These are phyloP conservation scores for Musa balbisiana DNA, from an alignment of 202 grass and related monocot species.

Conservation along the genomic window DNA sequence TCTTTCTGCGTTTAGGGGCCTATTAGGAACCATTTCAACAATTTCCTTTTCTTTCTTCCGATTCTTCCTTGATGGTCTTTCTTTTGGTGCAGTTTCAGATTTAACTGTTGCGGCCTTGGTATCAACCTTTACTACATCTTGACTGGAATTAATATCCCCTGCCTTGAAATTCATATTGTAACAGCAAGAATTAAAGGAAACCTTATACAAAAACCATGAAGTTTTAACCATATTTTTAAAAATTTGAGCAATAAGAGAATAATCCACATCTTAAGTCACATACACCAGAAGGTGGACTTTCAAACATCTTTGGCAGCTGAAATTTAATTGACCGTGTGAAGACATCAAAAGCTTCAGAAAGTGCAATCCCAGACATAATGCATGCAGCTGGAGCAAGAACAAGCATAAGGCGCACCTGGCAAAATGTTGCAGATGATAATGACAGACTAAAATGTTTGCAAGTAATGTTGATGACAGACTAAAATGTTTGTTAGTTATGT, in stretches of 20 bases:
- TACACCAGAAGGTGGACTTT: constrained; percentile 37
- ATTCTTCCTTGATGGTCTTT: constrained; percentile 78
- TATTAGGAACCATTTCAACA: constrained; percentile 41
- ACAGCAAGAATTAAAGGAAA: constrained; percentile 8
- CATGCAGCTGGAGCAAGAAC: constrained; percentile 97
- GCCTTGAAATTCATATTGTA: constrained; percentile 39
- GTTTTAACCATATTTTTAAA: neutral
- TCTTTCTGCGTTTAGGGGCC: constrained; percentile 54
- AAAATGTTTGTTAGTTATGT: no score
- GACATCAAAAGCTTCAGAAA: constrained; percentile 76
- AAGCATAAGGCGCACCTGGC: constrained; percentile 99
- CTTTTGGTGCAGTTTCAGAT: constrained; percentile 55
- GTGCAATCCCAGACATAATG: constrained; percentile 93
- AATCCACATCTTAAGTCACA: constrained; percentile 12
- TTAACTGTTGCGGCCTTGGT: constrained; percentile 35
- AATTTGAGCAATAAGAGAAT: constrained; percentile 14
- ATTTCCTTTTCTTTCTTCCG: constrained; percentile 80
- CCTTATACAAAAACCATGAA: neutral
- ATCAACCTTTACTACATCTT: constrained; percentile 38
- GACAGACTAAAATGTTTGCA: neutral
- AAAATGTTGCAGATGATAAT: constrained; percentile 22
- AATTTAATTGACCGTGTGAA: constrained; percentile 82
- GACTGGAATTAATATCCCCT: constrained; percentile 41
- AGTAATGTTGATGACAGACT: constrained; percentile 16
- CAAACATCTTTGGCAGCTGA: constrained; percentile 72